Evolutionary conservation across 345 rosid genomes (phyloP), one percentile per base, ranked within the genome.

Genomic region (Salix koriyanagi): DNA sequence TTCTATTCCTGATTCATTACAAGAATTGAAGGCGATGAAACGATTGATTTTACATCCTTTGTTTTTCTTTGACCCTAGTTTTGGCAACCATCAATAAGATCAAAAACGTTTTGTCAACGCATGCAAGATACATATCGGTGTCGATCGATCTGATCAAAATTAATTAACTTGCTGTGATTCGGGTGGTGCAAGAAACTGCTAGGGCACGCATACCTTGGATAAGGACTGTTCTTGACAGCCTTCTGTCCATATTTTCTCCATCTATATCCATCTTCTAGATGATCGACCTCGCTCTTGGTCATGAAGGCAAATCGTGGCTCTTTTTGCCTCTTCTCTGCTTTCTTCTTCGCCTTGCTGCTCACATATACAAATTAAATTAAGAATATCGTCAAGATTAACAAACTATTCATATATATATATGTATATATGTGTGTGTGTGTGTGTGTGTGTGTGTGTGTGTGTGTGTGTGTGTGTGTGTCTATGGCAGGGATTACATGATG

Each of bases 211-310:
- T 72, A 81, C 84, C 84, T 77, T 62, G 84, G 84, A 74, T 77
- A 81, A 70, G 84, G 81, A 81, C 84, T 81, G 44, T 81, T 81
- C 78, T 77, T 81, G 28, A 81, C 84, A 67, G 84, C 84, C 68
- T 81, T 81, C 69, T 81, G 84, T 15, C 84, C 84, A 70, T 81
- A 81, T 56, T 81, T 81, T 66, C 84, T 81, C 84, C 84, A 81
- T 64, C 84, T 70, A 46, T 81, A 81, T 7, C 84, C 84, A 69
- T 81, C 84, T 50, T 81, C 84, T 23, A 81, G 84, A 77, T 81
- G 84, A 77, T 81, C 84, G n/a, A 81, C 84, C 69, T 81, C 84
- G 46, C 81, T 77, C 69, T 81, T 81, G 10, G 84, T 81, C 84
- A 81, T 81, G 84, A 81, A 81, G 46, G 84, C 84, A 70, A 81